Conservation (phyloP, 1,284 basidiomycete species). For the Afroboletus lepidellus region DNA sequence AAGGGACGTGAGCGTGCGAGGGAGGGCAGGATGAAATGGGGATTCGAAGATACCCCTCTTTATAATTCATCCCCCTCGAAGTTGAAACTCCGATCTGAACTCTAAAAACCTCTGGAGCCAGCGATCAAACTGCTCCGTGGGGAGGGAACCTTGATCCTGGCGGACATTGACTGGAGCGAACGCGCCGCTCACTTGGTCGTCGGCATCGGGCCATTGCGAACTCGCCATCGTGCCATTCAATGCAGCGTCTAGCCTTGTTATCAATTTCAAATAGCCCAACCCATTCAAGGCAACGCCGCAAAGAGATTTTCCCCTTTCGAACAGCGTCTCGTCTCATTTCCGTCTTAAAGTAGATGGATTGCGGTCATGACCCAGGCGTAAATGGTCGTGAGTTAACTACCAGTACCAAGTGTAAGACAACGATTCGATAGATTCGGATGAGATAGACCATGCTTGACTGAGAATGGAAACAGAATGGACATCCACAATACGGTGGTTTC, state of each 20-base stretch:
- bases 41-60: constrained; percentile 35
- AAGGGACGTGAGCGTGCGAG: constrained; percentile 42
- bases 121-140: constrained; percentile 22
- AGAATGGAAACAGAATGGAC: constrained; percentile 11
- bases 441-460: constrained; percentile 14
- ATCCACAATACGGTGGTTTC: constrained; percentile 19
- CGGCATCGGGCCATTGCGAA: neutral
- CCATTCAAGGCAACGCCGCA: neutral
- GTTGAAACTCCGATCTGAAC: constrained; percentile 52
- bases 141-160: neutral
- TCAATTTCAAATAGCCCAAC: constrained; percentile 29
- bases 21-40: constrained; percentile 33
- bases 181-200: neutral
- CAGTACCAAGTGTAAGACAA: constrained; percentile 6
- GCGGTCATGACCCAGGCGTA: constrained; percentile 20
- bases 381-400: constrained; percentile 28
- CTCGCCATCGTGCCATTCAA: constrained; percentile 8
- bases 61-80: constrained; percentile 45
- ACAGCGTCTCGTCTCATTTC: constrained; percentile 12
- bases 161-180: neutral
- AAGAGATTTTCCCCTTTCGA: constrained; percentile 8
- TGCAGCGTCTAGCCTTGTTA: constrained; percentile 10
- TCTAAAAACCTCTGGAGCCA: constrained; percentile 30
- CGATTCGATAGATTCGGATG: constrained; percentile 8
- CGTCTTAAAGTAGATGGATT: constrained; percentile 16